Evolutionary conservation across 192 early-diverging fungal species (phyloP).

Genomic region (Backusella westeae): DNA sequence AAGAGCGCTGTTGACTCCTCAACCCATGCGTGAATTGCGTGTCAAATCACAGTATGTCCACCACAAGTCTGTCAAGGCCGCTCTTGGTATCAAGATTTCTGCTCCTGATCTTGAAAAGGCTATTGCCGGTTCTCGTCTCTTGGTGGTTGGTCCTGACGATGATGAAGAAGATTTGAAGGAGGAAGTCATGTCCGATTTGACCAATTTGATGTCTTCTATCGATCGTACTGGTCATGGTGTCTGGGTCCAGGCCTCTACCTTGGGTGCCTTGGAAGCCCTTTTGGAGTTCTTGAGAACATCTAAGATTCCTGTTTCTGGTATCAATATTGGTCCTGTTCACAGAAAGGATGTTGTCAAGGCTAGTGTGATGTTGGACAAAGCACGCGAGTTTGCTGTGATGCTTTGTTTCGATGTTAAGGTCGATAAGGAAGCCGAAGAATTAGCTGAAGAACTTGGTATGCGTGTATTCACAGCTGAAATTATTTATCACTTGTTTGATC

Average conservation of each 20-base stretch:
- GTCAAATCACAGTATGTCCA: conserved; percentile 96
- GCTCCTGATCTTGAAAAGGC: conserved; percentile 94
- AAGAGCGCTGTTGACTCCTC: conserved; percentile 96
- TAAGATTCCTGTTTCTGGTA: conserved; percentile 95
- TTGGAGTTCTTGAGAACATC: conserved; percentile 84
- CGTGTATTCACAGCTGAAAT: conserved; percentile 96
- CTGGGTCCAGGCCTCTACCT: conserved; percentile 96
- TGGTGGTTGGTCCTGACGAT: conserved; percentile 93
- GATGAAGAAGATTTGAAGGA: conserved; percentile 95
- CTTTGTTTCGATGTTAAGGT: conserved; percentile 92
- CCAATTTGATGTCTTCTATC: conserved; percentile 69
- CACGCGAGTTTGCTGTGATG: conserved; percentile 74
- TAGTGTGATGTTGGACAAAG: conserved; percentile 89
- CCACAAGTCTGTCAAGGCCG: conserved; percentile 95
- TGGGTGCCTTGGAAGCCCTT: conserved; percentile 97
- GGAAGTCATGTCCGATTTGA: conserved; percentile 92
- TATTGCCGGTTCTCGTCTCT: conserved; percentile 92
- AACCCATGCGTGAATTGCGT: conserved; percentile 95
- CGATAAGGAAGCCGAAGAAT: conserved; percentile 83
- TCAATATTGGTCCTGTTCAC: conserved; percentile 97
- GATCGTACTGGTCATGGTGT: conserved; percentile 89
- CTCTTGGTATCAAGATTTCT: conserved; percentile 93
- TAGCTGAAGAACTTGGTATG: conserved; percentile 90
- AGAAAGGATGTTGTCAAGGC: conserved; percentile 95
- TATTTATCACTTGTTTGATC: conserved; percentile 98